phyloP scores from a whole-genome alignment of 2,329 filamentous ascomycete genomes.

The Exophiala phaeomuriformis region DNA sequence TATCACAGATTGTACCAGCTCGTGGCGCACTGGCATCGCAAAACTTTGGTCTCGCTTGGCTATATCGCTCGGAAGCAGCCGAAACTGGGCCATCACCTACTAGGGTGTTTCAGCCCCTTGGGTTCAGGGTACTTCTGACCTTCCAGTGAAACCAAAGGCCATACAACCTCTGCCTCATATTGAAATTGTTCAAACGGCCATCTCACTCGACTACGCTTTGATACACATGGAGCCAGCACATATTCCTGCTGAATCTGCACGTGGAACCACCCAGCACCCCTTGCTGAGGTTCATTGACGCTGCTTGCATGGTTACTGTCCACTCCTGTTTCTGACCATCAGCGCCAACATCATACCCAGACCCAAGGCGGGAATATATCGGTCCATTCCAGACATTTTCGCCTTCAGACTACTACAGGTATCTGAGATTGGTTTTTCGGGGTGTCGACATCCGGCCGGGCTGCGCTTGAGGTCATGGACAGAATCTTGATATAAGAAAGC shows the following conservation, averaged over 20 bases:
- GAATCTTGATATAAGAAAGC: constrained; percentile 8
- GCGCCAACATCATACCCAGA: neutral
- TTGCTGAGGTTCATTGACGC: constrained; percentile 5
- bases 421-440: constrained; percentile 1
- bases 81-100: neutral
- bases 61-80: neutral
- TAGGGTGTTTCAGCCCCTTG: constrained; percentile 6
- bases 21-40: constrained; percentile 3
- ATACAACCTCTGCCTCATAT: constrained; percentile 15
- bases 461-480: neutral
- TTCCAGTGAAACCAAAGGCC: constrained; percentile 15
- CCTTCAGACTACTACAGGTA: constrained; percentile 14
- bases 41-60: neutral
- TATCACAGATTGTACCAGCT: neutral
- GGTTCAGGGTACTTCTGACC: neutral
- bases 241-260: neutral
- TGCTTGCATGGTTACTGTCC: neutral
- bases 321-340: constrained; percentile 5
- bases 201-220: too few species aligned
- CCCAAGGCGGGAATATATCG: constrained; percentile 12
- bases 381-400: constrained; percentile 13
- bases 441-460: neutral
- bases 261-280: constrained; percentile 2
- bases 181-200: constrained; percentile 2
- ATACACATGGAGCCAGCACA: too few species aligned